Percentiles rank a stretch among this genome's conserved stretches.
Conservation (phyloP, 352 stramenopile genomes). For the Vaucheria bursata region DNA sequence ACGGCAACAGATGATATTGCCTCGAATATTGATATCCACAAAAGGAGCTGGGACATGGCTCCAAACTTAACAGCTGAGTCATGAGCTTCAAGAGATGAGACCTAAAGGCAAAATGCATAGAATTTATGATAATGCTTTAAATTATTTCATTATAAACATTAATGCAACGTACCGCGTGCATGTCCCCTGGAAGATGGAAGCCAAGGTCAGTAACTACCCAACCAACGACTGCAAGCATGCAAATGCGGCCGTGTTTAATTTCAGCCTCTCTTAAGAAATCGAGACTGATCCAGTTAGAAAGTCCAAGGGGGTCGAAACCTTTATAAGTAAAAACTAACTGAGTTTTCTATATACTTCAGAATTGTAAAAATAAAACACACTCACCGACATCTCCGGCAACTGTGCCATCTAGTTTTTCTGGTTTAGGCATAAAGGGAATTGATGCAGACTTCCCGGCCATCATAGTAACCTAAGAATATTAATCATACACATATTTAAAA, state of each 20-base stretch:
- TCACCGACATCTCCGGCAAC: constrained; percentile 20
- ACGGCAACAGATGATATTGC: constrained; percentile 26
- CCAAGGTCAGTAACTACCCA: constrained; percentile 46
- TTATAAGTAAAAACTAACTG: constrained; percentile 10
- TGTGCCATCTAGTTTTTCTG: constrained; percentile 34
- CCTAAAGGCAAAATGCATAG: no score
- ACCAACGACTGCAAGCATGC: constrained; percentile 49
- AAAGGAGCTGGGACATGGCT: constrained; percentile 48
- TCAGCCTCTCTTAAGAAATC: constrained; percentile 49
- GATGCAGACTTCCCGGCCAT: constrained; percentile 44
- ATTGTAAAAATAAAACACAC: background rate
- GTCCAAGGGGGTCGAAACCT: constrained; percentile 48
- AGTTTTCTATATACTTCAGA: background rate
- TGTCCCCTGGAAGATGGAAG: constrained; percentile 41
- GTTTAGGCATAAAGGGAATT: constrained; percentile 49
- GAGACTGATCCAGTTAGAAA: constrained; percentile 36
- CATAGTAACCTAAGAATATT: constrained; percentile 33
- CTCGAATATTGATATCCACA: constrained; percentile 43
- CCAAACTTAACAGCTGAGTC: constrained; percentile 49
- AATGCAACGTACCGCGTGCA: constrained; percentile 40
- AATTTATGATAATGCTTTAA: background rate
- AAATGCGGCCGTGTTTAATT: constrained; percentile 51
- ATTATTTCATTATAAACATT: background rate
- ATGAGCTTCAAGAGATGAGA: constrained; percentile 46
- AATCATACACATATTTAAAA: background rate